A percentile compares a stretch with the other conserved stretches of the same genome.
These are phyloP conservation scores for Monosporascus sp. DNA, from an alignment of 2,329 filamentous ascomycete species.

Conservation along the genomic window DNA sequence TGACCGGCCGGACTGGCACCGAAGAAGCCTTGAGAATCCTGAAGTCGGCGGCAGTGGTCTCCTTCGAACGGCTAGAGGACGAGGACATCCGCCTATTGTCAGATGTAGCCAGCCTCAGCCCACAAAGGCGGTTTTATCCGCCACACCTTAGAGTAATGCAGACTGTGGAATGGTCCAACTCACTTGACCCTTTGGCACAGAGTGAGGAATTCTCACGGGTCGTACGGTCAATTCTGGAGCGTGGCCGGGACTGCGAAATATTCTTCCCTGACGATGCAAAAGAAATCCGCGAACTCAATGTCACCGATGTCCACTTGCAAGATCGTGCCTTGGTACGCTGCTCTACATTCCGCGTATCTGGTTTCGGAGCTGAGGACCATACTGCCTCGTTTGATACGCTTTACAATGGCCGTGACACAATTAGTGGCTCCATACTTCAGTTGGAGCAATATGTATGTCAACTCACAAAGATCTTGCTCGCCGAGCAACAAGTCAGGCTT, in stretches of 20 bases:
- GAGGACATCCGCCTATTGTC: slow-evolving; percentile 25
- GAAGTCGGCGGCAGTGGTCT: slow-evolving; percentile 41
- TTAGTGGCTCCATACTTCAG: not conserved
- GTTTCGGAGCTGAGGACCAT: slow-evolving; percentile 34
- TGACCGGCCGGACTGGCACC: slow-evolving; percentile 47
- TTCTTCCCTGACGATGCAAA: slow-evolving; percentile 22
- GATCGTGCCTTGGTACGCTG: slow-evolving; percentile 13
- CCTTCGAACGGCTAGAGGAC: slow-evolving; percentile 39
- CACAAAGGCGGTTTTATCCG: slow-evolving; percentile 41
- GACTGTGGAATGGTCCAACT: slow-evolving; percentile 35
- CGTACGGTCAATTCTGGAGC: slow-evolving; percentile 31
- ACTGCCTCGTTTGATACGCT: slow-evolving; percentile 22
- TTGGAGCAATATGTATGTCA: slow-evolving; percentile 1
- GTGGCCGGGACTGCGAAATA: slow-evolving; percentile 23
- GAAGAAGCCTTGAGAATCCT: slow-evolving; percentile 49
- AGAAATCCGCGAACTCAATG: not conserved
- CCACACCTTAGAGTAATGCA: slow-evolving; percentile 40
- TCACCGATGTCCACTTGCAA: not conserved
- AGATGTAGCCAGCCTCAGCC: slow-evolving; percentile 37
- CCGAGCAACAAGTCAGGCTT: not conserved
- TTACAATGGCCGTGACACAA: slow-evolving; percentile 29
- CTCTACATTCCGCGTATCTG: slow-evolving; percentile 12
- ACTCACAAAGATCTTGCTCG: not conserved
- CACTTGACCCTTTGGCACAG: slow-evolving; percentile 38
- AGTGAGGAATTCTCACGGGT: slow-evolving; percentile 35